Conservation (phyloP, 495 filamentous ascomycete genomes). For the Aspergillus saccharolyticus region DNA sequence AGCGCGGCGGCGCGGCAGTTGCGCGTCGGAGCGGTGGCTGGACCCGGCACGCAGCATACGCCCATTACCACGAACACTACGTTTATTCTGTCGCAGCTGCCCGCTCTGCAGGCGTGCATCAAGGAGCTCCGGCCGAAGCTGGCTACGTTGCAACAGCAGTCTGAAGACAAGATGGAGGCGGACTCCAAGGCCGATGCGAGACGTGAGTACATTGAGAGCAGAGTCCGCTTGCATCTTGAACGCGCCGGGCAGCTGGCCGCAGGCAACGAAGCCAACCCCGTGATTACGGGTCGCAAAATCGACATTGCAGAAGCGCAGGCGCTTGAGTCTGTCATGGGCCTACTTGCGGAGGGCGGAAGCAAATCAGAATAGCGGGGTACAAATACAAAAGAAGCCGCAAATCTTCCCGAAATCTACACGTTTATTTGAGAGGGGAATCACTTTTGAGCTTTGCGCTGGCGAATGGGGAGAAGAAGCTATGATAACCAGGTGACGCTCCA, state of each 20-base stretch:
- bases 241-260: slow-evolving; percentile 39
- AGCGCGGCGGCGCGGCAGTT: slow-evolving; percentile 40
- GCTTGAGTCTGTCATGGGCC: slow-evolving; percentile 39
- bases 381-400: background rate
- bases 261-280: slow-evolving; percentile 33
- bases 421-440: background rate
- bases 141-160: slow-evolving; percentile 45
- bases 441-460: background rate
- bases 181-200: slow-evolving; percentile 50
- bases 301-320: slow-evolving; percentile 42
- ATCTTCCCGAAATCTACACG: background rate
- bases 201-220: slow-evolving; percentile 70
- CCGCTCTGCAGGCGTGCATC: slow-evolving; percentile 64
- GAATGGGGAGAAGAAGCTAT: slow-evolving; percentile 7
- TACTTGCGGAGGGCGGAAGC: slow-evolving; percentile 35
- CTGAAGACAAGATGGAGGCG: slow-evolving; percentile 26
- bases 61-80: slow-evolving; percentile 67
- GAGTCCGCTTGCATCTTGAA: slow-evolving; percentile 47
- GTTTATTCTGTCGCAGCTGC: slow-evolving; percentile 78
- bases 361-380: slow-evolving; percentile 17
- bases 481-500: slow-evolving; percentile 54
- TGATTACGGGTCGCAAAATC: slow-evolving; percentile 39
- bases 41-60: slow-evolving; percentile 32
- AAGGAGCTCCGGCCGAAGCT: slow-evolving; percentile 57
- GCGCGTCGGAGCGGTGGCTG: slow-evolving; percentile 38